These are phyloP conservation scores for Colletotrichum tropicicola DNA, from an alignment of 2,329 filamentous ascomycete species.

Conservation along the genomic window DNA sequence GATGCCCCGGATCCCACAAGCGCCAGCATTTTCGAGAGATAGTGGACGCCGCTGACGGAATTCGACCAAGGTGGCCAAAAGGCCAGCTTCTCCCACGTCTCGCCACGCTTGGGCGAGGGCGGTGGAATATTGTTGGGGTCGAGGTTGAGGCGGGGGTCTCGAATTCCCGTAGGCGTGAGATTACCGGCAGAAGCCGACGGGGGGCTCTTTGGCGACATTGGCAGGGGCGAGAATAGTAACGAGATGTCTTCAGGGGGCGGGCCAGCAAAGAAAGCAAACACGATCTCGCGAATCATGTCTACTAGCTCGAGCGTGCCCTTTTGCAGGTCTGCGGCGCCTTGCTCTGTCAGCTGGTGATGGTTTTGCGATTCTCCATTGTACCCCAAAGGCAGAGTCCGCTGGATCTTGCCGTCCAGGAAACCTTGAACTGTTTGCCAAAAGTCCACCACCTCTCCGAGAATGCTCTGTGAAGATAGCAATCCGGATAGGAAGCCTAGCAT, in stretches of 20 bases:
- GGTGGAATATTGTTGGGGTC: constrained; percentile 81
- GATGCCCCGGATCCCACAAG: constrained; percentile 88
- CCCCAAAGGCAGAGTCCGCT: constrained; percentile 80
- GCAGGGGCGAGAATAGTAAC: constrained; percentile 82
- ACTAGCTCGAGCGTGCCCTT: constrained; percentile 85
- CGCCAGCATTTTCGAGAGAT: constrained; percentile 82
- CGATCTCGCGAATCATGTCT: constrained; percentile 80
- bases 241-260: constrained; percentile 92
- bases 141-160: constrained; percentile 81
- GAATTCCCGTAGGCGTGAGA: constrained; percentile 64
- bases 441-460: constrained; percentile 88
- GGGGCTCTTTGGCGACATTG: constrained; percentile 75
- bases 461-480: constrained; percentile 80
- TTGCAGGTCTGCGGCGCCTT: constrained; percentile 76
- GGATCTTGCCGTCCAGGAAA: constrained; percentile 87
- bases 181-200: constrained; percentile 54
- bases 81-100: constrained; percentile 91
- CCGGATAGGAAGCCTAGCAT: constrained; percentile 77
- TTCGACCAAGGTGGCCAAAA: constrained; percentile 97
- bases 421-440: constrained; percentile 94
- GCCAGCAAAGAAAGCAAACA: constrained; percentile 85
- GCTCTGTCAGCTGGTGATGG: constrained; percentile 81
- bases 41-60: constrained; percentile 90
- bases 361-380: constrained; percentile 82
- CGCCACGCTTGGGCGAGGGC: constrained; percentile 80